Evolutionary conservation across 257 asterid genomes (phyloP), one percentile per base, ranked within the genome.

Genomic region (Solanum bulbocastanum): DNA sequence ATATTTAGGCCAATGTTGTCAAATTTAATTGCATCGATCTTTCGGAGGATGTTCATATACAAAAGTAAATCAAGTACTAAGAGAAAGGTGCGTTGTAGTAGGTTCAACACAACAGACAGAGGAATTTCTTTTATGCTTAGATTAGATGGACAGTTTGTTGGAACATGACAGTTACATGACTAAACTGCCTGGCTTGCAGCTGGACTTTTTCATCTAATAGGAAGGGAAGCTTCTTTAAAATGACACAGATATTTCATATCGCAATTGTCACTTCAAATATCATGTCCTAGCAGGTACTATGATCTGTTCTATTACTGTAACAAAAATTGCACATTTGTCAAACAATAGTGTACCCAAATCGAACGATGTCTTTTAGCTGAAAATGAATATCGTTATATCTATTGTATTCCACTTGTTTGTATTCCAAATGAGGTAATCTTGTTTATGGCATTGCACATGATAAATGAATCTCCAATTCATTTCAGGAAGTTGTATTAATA

Each of bases 161-260:
- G 86, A 90, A 89, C 94, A 94, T 91, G 95, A 88, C 87, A 90
- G 90, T 52, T 62, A 90, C 93, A 93, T 94, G 96, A 93, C 86
- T 86, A 81, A 93, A 93, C 96, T 89, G 91, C 91, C 93, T 89
- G 85, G 88, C 89, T 89, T 89, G 88, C 92, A 92, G 88, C 90
- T 78, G 25, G 78, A 33, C 85, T 89, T 71, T 88, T 84, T 87
- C 92, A 76, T 91, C 81, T 84, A 88, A 87, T 87, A 84, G 81
- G 89, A 85, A 46, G 90, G 81, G 71, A 79, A 66, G 27, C 6
- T 46, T 60, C 87, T 72, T 72, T 85, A 88, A 88, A 76, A 69
- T 56, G 84, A 69, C 46, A 69, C 15, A 87, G 2, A 69, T 62
- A 66, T n/a, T 6, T 71, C 36, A 32, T 72, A 71, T 86, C 36